Conservation (phyloP, 495 filamentous ascomycete species). For the Cercophora newfieldiana region DNA sequence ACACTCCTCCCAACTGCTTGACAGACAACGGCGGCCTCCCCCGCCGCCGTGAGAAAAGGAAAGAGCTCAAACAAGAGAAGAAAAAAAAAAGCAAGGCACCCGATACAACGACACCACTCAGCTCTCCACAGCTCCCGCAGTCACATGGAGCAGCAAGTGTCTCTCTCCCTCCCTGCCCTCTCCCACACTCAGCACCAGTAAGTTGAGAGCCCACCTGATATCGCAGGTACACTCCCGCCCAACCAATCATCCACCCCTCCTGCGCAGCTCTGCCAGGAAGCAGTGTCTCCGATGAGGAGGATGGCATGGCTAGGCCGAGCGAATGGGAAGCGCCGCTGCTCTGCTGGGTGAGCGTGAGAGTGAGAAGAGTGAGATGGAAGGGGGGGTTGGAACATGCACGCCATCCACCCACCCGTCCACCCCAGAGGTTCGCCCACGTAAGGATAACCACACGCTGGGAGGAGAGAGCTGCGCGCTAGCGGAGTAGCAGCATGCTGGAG, state of each 20-base stretch:
- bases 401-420: background rate
- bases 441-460: no score
- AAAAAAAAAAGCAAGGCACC: background rate
- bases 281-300: background rate
- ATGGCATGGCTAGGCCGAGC: background rate
- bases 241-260: background rate
- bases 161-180: background rate
- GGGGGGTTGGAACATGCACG: background rate
- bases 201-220: background rate
- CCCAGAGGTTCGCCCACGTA: no score
- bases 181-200: no score
- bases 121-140: background rate
- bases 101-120: background rate
- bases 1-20: background rate
- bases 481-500: no score
- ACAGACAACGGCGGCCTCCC: background rate
- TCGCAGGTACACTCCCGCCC: background rate
- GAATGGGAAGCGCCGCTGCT: background rate
- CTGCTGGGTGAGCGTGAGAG: no score
- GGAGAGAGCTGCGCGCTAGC: no score
- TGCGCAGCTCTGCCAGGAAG: background rate
- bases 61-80: background rate
- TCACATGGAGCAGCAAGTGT: background rate
- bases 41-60: no score
- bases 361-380: background rate